Base-by-base conservation (phyloP, 306 rosid genomes). In the Lathyrus aphaca region DNA sequence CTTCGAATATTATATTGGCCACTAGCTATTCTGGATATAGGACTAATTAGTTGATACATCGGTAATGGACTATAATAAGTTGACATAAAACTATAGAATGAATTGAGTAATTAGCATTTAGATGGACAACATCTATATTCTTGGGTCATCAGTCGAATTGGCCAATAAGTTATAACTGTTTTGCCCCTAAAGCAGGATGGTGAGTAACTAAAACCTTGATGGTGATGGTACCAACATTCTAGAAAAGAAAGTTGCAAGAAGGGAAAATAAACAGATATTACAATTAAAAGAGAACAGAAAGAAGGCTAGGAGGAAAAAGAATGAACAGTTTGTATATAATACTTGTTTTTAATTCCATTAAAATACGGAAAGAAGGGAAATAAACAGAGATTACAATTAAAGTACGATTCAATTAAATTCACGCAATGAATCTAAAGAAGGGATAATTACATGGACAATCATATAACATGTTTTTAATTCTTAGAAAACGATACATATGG, bases 181-280 rank as follows among this genome's bases (percentile, higher is more conserved):
- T 46, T 15, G 53, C 17, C 15, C 21, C 19, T n/a, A 46, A 15
- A 15, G 19, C 19, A 51, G 4, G 27, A 51, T 4, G 19, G 58
- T 10, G 30, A 51, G 58, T 51, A 51, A 51, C 56, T 19, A 51
- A 19, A 51, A 18, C 57, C 57, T 51, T 51, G 57, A 51, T 18
- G 14, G 29, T 51, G 13, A 10, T 9, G 35, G 32, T 11, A 8
- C 30, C 60, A 54, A 54, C 35, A 23, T 53, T 53, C 30, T 54
- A 23, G 35, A 53, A 21, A 15, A 53, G 35, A 53, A 53, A 53
- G 8, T 50, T 50, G 29, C 32, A 53, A 53, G n/a, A 32, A 19
- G 10, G n/a, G n/a, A 7, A 53, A 53, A 53, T 53, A 53, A 21
- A 21, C 58, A 11, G 8, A 53, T 3, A 51, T 51, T 51, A 21